Conservation (phyloP, 768 basidiomycete genomes). For the Leccinum pellstonianum region DNA sequence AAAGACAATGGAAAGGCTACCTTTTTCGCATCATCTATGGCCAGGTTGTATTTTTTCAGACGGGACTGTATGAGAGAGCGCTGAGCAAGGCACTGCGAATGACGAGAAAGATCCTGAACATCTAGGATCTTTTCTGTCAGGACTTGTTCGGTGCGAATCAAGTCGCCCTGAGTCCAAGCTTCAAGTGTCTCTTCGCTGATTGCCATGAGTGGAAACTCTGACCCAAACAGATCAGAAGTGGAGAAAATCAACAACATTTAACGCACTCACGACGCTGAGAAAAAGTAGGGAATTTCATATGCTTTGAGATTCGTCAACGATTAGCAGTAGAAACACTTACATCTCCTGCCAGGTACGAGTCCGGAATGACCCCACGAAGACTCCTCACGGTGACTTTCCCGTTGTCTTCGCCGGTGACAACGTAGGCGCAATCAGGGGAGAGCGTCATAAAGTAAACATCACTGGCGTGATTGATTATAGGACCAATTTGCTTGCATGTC, state of each 20-base stretch:
- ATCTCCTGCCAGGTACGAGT: background rate
- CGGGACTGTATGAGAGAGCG: too few species aligned
- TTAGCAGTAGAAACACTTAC: background rate
- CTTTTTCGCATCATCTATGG: too few species aligned
- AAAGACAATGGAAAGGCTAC: too few species aligned
- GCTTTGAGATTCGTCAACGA: background rate
- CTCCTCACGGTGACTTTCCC: background rate
- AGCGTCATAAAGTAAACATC: background rate
- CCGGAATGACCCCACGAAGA: background rate
- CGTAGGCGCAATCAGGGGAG: background rate
- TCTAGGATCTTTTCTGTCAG: background rate
- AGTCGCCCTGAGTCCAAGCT: background rate
- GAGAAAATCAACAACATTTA: rapidly evolving
- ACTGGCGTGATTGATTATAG: background rate
- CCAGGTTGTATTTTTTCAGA: too few species aligned
- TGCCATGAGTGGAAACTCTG: background rate
- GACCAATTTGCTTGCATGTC: background rate
- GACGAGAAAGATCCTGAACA: background rate
- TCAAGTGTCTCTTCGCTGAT: background rate
- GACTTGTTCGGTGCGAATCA: background rate
- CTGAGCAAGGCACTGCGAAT: too few species aligned
- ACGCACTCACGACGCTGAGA: background rate
- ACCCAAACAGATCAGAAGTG: background rate
- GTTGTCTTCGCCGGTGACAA: background rate
- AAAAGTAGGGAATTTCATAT: too few species aligned